Percentiles rank a stretch among this genome's conserved stretches.
phyloP scores from a whole-genome alignment of 2,329 filamentous ascomycete genomes.

The Escovopsis sp. region DNA sequence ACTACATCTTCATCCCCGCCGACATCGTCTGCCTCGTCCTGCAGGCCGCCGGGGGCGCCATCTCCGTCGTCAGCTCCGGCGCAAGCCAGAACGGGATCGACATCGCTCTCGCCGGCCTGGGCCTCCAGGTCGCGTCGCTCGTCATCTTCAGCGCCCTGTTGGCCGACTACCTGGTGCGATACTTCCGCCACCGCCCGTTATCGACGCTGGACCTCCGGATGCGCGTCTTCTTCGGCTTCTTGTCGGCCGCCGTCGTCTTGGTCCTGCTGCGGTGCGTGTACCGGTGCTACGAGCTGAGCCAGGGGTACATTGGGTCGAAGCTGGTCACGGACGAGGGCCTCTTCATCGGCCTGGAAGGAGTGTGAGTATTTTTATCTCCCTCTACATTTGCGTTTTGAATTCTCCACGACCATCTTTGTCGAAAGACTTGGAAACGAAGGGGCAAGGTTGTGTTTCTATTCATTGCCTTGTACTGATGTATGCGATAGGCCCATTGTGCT shows the following conservation, averaged over 20 bases:
- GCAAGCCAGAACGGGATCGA: conserved; percentile 26
- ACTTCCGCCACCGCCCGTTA: conserved; percentile 12
- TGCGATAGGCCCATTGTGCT: conserved; percentile 17
- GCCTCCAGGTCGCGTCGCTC: conserved; percentile 43
- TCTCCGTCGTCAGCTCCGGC: conserved; percentile 30
- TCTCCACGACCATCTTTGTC: accelerated
- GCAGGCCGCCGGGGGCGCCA: conserved; percentile 39
- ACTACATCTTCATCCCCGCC: conserved; percentile 35
- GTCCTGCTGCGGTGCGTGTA: conserved; percentile 49
- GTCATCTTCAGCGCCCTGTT: conserved; percentile 34
- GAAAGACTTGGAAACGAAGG: background rate
- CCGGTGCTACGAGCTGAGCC: conserved; percentile 48
- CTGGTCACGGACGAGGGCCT: conserved; percentile 36
- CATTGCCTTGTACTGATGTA: conserved; percentile 4
- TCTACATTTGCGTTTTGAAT: too few species aligned
- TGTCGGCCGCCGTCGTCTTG: conserved; percentile 38
- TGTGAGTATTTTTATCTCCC: conserved; percentile 15
- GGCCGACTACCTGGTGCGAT: conserved; percentile 31
- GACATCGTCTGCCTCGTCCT: conserved; percentile 40
- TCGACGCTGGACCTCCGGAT: conserved; percentile 11
- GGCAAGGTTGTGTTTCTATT: too few species aligned
- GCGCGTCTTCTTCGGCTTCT: conserved; percentile 33
- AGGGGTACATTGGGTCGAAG: conserved; percentile 40
- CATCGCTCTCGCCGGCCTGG: conserved; percentile 33
- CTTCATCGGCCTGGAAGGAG: conserved; percentile 41